phyloP scores from a whole-genome alignment of 495 filamentous ascomycete genomes.

The Neurospora sp. region DNA sequence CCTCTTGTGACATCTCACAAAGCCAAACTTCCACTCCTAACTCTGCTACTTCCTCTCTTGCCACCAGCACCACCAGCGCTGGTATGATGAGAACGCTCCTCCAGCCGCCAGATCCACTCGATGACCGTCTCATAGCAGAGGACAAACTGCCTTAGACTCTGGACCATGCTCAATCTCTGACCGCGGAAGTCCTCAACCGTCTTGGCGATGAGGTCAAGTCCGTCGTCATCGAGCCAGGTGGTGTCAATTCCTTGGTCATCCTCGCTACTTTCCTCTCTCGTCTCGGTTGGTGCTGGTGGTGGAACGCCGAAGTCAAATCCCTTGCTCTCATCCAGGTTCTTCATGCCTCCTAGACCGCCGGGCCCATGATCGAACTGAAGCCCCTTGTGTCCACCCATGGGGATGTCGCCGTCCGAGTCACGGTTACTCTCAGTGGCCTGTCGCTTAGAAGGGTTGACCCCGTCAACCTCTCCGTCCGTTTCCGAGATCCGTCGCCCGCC shows the following conservation, averaged over 20 bases:
- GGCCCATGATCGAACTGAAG: background rate
- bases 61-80: background rate
- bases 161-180: constrained; percentile 93
- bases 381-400: constrained; percentile 18
- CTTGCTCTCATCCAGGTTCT: background rate
- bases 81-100: constrained; percentile 16
- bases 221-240: constrained; percentile 39
- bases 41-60: constrained; percentile 5
- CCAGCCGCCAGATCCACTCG: constrained; percentile 61
- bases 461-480: constrained; percentile 1
- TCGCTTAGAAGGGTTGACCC: background rate
- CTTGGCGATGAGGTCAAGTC: constrained; percentile 67
- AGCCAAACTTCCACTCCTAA: constrained; percentile 20
- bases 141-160: constrained; percentile 88
- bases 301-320: background rate
- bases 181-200: constrained; percentile 82
- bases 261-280: background rate
- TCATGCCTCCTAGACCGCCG: background rate
- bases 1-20: background rate
- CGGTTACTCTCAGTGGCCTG: background rate
- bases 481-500: constrained; percentile 16
- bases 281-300: background rate
- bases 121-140: constrained; percentile 92
- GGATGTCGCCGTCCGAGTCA: constrained; percentile 34
- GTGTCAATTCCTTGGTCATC: constrained; percentile 19